Evolutionary conservation across 441 rosid species (phyloP), one percentile per base, ranked within the genome.

Genomic region (Corymbia citriodora): DNA sequence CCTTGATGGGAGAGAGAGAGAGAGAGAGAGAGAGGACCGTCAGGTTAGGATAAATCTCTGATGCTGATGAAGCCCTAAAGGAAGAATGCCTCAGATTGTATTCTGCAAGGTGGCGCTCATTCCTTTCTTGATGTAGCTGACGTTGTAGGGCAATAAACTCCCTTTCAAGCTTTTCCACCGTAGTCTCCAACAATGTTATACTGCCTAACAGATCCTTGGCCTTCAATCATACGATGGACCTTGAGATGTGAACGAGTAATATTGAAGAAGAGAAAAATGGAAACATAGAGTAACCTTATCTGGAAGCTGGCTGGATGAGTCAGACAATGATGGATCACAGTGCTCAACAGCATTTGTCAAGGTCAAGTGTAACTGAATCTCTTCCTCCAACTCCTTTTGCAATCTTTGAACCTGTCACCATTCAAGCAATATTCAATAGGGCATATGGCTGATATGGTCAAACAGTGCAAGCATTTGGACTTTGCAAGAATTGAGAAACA

Each of bases 41-140:
- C 52, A 23, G 18, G 14, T 79, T 79, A 79, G n/a, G n/a, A 45
- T 79, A 79, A 23, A 8, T 45, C 9, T 90, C 88, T 88, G 89
- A 86, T 89, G 89, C 88, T 33, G 95, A 89, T 19, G 94, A 91
- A 89, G 91, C 83, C 70, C 92, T 91, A 88, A 74, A 89, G 48
- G 94, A 93, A 86, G 93, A 90, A 91, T 96, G 96, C 92, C 93
- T 94, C 87, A 94, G 90, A 85, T 89, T 95, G 92, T 94, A 95
- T 93, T 97, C 96, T 74, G 93, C 93, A 91, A 96, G 95, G 92
- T 95, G 95, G 61, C 98, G 96, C 89, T 96, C 96, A 52, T 95
- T 97, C 93, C 96, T 97, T 93, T 98, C 99, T 92, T 97, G 99
- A 94, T 95, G 93, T 89, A 98, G 95, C 90, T 95, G 96, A 93